Evolutionary conservation across 2,329 filamentous ascomycete genomes (phyloP), one percentile per base, ranked within the genome.

Genomic region (Sarocladiaceae sp.): DNA sequence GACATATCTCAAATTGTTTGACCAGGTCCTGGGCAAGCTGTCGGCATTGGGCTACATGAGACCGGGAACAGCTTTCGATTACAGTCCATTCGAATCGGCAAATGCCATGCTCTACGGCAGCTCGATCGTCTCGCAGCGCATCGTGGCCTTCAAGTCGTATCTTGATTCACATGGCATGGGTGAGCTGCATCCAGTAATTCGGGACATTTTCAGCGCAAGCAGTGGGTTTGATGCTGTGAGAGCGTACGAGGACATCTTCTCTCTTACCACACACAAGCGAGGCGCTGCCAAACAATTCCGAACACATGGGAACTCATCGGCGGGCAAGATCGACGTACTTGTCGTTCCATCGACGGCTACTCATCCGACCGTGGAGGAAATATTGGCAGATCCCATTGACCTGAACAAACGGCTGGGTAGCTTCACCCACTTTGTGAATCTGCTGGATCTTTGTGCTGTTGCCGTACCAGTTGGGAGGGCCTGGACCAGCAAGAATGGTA

Each of bases 341-440:
- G 51, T 79, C 2, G 73, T 78, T 3, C 76, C 76, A 0, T 78
- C 74, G 0, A 62, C 71, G 23, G 74, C 74, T 11, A 61, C 57
- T 4, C 67, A 70, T 47, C 64, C 63, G 45, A 76, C 67, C 1
- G 66, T 78, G 6, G 60, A 65, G 20, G 68, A 74, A 47, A 68
- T 79, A 50, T 60, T 67, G 3, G 61, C 58, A 2, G 72, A 78
- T 47, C 75, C 74, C 1, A 65, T 80, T 32, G 57, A 52, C 24
- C 64, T 69, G 52, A 80, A 80, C 50, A 68, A 68, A 15, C 59
- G 64, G 15, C 51, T 76, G 15, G 72, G 73, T n/a, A 66, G 63
- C 49, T 78, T 75, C 48, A 75, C 74, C 3, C 73, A 78, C 51
- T 75, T 67, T 51, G 76, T 62, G 3, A 80, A 80, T 48, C 70